Percentiles rank a stretch among this genome's conserved stretches.
Conservation (phyloP, 345 rosid species). For the Physaria fendleri region DNA sequence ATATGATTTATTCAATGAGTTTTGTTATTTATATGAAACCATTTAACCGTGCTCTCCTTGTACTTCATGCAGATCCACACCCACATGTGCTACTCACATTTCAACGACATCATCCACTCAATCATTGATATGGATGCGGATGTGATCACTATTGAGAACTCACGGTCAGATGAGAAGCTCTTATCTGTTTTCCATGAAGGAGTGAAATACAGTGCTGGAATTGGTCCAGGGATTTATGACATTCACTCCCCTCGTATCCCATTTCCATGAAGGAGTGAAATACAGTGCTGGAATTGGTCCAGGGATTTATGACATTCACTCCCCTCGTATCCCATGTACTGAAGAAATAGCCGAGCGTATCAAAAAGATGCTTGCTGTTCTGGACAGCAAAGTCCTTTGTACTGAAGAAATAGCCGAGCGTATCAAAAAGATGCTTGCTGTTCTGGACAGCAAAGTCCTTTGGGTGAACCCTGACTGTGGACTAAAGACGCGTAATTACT, state of each 20-base stretch:
- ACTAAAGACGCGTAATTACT: constrained; percentile 53
- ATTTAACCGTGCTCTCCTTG: constrained; percentile 7
- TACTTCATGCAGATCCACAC: constrained; percentile 46
- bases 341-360: constrained; percentile 61
- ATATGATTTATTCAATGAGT: neutral
- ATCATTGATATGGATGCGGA: constrained; percentile 63
- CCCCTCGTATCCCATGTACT: constrained; percentile 51
- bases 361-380: constrained; percentile 61
- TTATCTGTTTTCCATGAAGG: constrained; percentile 57
- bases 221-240: constrained; percentile 63
- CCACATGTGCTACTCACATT: constrained; percentile 71
- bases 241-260: constrained; percentile 68
- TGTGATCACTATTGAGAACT: constrained; percentile 63
- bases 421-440: constrained; percentile 60
- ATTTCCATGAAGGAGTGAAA: constrained; percentile 56
- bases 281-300: constrained; percentile 64
- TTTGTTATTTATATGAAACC: neutral
- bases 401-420: constrained; percentile 55
- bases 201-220: constrained; percentile 56
- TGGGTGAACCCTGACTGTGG: constrained; percentile 74
- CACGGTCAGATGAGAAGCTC: constrained; percentile 64
- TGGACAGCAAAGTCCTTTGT: constrained; percentile 48
- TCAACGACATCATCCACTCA: constrained; percentile 58
- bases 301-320: constrained; percentile 61
- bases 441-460: constrained; percentile 50